Conservation (phyloP, 2,329 filamentous ascomycete species). For the Arthrobotrys conoides region DNA sequence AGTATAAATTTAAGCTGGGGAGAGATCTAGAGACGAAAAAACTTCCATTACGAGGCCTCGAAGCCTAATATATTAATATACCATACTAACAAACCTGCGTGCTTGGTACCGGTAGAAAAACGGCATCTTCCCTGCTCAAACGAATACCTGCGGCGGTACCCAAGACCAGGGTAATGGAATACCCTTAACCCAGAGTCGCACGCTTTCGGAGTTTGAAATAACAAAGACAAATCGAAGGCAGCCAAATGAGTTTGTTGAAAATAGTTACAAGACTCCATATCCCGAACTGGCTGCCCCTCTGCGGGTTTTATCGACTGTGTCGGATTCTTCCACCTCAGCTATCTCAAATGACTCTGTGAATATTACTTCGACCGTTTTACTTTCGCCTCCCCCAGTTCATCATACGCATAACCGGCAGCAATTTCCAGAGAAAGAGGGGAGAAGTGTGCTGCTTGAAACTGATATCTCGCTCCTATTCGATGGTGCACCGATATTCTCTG, state of each 20-base stretch:
- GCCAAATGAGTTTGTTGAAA: not conserved
- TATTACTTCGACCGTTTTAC: constrained; percentile 23
- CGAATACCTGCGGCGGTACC: not conserved
- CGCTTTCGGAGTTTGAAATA: not conserved
- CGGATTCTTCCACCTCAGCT: constrained; percentile 34
- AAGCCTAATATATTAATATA: not conserved
- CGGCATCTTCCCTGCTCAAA: not conserved
- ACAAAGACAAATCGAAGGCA: not conserved
- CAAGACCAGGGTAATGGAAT: not conserved
- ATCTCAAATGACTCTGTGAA: constrained; percentile 45
- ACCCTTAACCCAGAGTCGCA: not conserved
- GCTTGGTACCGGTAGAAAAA: not conserved
- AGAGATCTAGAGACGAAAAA: not conserved
- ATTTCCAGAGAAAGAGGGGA: not conserved
- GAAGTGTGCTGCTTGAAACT: not conserved
- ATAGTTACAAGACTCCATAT: not conserved
- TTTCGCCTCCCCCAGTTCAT: constrained; percentile 43
- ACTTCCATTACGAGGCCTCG: no score
- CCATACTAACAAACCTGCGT: not conserved
- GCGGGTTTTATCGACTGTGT: constrained; percentile 26
- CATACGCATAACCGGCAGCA: not conserved
- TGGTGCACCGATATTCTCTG: constrained; percentile 43
- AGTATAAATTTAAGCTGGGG: no score
- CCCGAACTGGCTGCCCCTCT: not conserved
- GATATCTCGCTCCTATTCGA: constrained; percentile 36